Conservation (phyloP, 2,329 filamentous ascomycete species). For the Pseudocercospora macadamiae region DNA sequence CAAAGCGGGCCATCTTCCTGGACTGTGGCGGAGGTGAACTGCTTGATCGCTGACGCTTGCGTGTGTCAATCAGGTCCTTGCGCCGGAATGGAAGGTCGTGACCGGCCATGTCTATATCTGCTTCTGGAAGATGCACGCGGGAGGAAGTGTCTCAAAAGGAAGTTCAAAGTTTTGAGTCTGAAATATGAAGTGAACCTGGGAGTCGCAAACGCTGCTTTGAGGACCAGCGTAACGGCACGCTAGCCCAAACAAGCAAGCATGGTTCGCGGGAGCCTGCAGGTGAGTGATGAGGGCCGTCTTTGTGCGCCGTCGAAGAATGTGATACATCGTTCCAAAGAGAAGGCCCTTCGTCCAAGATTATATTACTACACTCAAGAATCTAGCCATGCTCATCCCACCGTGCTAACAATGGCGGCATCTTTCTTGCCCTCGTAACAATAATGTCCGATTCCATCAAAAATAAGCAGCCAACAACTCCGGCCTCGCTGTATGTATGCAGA, state of each 20-base stretch:
- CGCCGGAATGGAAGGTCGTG: background rate
- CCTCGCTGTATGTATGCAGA: no score
- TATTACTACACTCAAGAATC: no score
- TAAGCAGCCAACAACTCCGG: background rate
- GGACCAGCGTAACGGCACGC: no score
- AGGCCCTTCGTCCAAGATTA: no score
- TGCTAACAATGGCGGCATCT: background rate
- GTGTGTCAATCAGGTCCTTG: slow-evolving; percentile 1
- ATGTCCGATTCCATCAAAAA: background rate
- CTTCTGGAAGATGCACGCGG: background rate
- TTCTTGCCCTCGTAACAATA: background rate
- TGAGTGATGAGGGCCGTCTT: background rate
- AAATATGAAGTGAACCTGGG: no score
- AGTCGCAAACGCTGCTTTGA: background rate
- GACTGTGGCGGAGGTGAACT: background rate
- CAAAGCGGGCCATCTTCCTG: background rate
- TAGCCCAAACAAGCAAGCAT: background rate
- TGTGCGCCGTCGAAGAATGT: background rate
- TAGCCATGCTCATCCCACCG: background rate
- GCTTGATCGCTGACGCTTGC: background rate
- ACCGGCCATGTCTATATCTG: background rate
- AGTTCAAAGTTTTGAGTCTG: no score
- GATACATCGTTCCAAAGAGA: background rate
- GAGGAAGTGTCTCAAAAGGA: background rate
- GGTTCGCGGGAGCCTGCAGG: background rate